Percentiles rank a stretch among this genome's conserved stretches.
phyloP scores from a whole-genome alignment of 768 basidiomycete genomes.

The Hypsizygus marmoreus region DNA sequence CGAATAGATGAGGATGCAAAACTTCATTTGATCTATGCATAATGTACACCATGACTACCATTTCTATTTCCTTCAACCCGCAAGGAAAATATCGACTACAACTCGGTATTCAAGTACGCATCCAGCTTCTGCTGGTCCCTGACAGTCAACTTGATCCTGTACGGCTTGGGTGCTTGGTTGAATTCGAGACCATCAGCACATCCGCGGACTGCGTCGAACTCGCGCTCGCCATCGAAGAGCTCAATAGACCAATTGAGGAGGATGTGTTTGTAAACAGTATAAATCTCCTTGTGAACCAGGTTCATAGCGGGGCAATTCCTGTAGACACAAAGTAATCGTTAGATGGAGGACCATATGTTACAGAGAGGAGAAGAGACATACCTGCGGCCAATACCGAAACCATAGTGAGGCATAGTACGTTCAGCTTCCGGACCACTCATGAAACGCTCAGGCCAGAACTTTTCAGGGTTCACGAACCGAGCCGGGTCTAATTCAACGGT shows the following conservation, averaged over 20 bases:
- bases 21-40: no score
- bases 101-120: constrained; percentile 9
- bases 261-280: constrained; percentile 15
- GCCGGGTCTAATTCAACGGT: constrained; percentile 5
- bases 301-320: constrained; percentile 18
- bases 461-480: constrained; percentile 14
- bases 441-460: constrained; percentile 17
- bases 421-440: constrained; percentile 17
- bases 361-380: no score
- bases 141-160: constrained; percentile 11
- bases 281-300: constrained; percentile 18
- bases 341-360: no score
- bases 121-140: constrained; percentile 14
- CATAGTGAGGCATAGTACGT: constrained; percentile 16
- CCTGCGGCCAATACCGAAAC: constrained; percentile 19
- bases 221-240: constrained; percentile 14
- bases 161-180: constrained; percentile 15
- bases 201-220: constrained; percentile 16
- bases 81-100: no score
- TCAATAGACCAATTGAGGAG: constrained; percentile 13
- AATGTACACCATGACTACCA: no score
- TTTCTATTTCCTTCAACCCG: no score
- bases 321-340: not conserved
- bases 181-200: constrained; percentile 16
- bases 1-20: no score